Evolutionary conservation across 495 filamentous ascomycete genomes (phyloP), one percentile per base, ranked within the genome.

Genomic region (Aspergillus conjunctus): DNA sequence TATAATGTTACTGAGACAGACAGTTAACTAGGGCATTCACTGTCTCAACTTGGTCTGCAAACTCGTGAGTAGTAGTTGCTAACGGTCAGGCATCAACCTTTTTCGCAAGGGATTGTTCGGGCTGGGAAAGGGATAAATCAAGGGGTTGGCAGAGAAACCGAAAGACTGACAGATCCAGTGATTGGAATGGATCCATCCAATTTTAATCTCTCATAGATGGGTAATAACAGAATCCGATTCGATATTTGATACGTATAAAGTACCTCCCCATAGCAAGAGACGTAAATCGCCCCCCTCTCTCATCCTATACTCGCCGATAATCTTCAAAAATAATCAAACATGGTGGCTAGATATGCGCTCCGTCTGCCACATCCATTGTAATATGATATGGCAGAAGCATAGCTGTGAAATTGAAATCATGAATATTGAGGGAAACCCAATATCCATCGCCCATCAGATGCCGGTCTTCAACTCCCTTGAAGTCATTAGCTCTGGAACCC

Each of bases 91-190:
- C 46, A 33, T 41, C 49, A 41, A 39, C 22, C 21, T 48, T 56
- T 52, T 22, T 52, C 20, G 63, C 63, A 65, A 55, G 55, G 58
- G 56, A 18, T 30, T 15, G 18, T 32, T 41, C 22, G 51, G 33
- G 33, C 39, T 52, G 26, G 18, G 48, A 58, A 57, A 58, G 61
- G 61, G 61, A 51, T 59, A 50, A 59, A 50, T 59, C 55, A 59
- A 63, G 56, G 61, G 61, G 51, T 51, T 22, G 32, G 18, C 49
- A 41, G 32, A 39, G 34, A 15, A 49, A 21, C 18, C 21, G 18
- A 15, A 18, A 48, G 31, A 34, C 37, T 63, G 61, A 59, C 56
- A 59, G n/a, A 50, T 51, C 56, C 4, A 54, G 32, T 53, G 44
- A 46, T 37, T 15, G 49, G 17, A 44, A 34, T 53, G 49, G 48